Evolutionary conservation across 2,329 filamentous ascomycete genomes (phyloP).

Genomic region (Aplosporella prunicola): DNA sequence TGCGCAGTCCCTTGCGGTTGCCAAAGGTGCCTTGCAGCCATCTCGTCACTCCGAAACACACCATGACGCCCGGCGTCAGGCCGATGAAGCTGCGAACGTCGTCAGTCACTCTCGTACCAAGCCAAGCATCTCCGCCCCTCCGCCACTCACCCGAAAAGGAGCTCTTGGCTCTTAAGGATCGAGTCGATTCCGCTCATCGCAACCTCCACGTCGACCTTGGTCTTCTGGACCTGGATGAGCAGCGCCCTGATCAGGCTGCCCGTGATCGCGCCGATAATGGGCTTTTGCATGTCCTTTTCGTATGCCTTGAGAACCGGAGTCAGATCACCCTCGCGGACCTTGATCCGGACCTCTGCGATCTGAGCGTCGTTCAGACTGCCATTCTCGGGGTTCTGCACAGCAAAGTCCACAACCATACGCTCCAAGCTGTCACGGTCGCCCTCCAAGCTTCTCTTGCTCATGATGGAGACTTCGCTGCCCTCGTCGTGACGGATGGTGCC

Average conservation of each 20-base stretch:
- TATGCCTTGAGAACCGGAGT: constrained; percentile 87
- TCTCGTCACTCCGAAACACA: constrained; percentile 62
- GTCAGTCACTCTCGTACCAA: constrained; percentile 8
- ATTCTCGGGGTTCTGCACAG: constrained; percentile 65
- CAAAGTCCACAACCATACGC: constrained; percentile 97
- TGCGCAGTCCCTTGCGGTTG: constrained; percentile 60
- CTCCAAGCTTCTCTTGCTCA: constrained; percentile 85
- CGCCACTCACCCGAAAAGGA: constrained; percentile 63
- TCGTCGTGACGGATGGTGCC: constrained; percentile 89
- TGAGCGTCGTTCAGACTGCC: constrained; percentile 56
- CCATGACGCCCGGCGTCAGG: constrained; percentile 83
- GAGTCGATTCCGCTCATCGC: constrained; percentile 94
- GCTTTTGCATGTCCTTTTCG: constrained; percentile 75
- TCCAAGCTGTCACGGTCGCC: constrained; percentile 88
- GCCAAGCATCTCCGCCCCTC: neutral
- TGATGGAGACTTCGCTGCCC: constrained; percentile 87
- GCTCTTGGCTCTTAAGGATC: constrained; percentile 87
- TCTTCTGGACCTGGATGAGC: constrained; percentile 95
- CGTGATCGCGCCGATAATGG: constrained; percentile 70
- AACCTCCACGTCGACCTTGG: constrained; percentile 94
- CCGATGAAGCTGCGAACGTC: constrained; percentile 64
- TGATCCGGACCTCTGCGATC: constrained; percentile 63
- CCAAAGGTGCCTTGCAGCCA: constrained; percentile 65
- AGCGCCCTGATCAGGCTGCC: constrained; percentile 85
- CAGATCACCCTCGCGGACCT: constrained; percentile 83